These are phyloP conservation scores for Trichoderma lentiforme DNA, from an alignment of 2,329 filamentous ascomycete genomes.

Conservation along the genomic window DNA sequence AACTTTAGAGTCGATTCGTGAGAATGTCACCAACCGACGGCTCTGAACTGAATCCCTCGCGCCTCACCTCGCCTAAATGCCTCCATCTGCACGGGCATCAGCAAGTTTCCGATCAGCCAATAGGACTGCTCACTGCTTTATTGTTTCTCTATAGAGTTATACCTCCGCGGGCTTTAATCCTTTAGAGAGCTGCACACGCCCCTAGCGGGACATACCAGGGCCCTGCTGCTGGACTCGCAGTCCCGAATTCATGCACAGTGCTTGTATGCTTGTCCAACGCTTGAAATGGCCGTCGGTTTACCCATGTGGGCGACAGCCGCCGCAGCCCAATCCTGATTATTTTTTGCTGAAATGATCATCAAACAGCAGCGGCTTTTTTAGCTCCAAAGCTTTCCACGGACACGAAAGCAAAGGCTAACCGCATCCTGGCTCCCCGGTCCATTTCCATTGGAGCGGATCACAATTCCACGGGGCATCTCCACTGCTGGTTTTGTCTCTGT, in stretches of 20 bases:
- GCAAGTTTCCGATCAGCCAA: slow-evolving; percentile 7
- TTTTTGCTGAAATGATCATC: background rate
- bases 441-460: slow-evolving; percentile 13
- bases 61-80: slow-evolving; percentile 10
- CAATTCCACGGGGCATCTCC: background rate
- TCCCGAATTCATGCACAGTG: slow-evolving; percentile 1
- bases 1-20: background rate
- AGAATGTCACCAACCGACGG: background rate
- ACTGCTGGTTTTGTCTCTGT: background rate
- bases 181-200: background rate
- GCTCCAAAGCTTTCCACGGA: background rate
- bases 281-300: slow-evolving; percentile 7
- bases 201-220: background rate
- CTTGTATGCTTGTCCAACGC: background rate
- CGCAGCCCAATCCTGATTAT: background rate
- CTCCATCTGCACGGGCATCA: background rate
- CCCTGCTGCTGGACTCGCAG: background rate
- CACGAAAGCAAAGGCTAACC: slow-evolving; percentile 6
- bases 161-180: slow-evolving; percentile 10
- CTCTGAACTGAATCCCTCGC: background rate
- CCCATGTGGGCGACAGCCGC: background rate
- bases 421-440: background rate
- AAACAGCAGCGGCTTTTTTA: background rate
- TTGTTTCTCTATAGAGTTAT: slow-evolving; percentile 16
- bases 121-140: background rate